phyloP scores from a whole-genome alignment of 768 basidiomycete species.

The Lactifluus subvellereus region DNA sequence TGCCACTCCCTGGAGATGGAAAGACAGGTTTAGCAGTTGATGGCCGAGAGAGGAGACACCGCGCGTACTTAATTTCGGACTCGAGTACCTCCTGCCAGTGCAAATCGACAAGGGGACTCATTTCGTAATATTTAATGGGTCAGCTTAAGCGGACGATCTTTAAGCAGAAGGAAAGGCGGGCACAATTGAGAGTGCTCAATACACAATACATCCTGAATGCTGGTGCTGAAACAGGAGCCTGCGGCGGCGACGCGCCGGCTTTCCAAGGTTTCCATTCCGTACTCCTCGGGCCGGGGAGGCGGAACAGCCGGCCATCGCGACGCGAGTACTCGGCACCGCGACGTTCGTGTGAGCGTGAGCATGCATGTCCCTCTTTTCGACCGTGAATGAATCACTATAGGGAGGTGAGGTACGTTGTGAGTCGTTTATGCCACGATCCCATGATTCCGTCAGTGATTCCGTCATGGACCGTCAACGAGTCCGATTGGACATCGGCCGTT shows the following conservation, averaged over 20 bases:
- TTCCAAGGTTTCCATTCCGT: too few relatives aligned
- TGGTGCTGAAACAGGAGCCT: too few relatives aligned
- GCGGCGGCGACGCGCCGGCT: too few relatives aligned
- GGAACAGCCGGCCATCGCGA: too few relatives aligned
- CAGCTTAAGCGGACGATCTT: not conserved
- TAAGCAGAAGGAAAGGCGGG: not conserved
- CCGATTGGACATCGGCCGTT: not conserved
- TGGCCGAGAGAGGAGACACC: slow-evolving; percentile 10
- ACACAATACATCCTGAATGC: too few relatives aligned
- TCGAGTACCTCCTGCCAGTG: slow-evolving; percentile 53
- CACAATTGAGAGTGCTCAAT: too few relatives aligned
- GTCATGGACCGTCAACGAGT: not conserved
- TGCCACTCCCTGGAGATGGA: slow-evolving; percentile 61
- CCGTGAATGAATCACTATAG: not conserved
- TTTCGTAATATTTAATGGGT: not conserved
- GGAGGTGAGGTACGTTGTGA: not conserved
- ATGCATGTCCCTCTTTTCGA: too few relatives aligned
- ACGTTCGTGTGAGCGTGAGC: too few relatives aligned
- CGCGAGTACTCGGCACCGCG: too few relatives aligned
- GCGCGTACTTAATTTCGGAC: slow-evolving; percentile 52
- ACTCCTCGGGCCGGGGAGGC: too few relatives aligned
- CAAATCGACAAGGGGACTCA: slow-evolving; percentile 44
- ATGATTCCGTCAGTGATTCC: not conserved
- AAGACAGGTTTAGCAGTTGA: not conserved
- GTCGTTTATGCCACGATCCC: not conserved